Evolutionary conservation across 805 yeast genomes (phyloP), one percentile per base, ranked within the genome.

Genomic region (Yarrowia osloensis): DNA sequence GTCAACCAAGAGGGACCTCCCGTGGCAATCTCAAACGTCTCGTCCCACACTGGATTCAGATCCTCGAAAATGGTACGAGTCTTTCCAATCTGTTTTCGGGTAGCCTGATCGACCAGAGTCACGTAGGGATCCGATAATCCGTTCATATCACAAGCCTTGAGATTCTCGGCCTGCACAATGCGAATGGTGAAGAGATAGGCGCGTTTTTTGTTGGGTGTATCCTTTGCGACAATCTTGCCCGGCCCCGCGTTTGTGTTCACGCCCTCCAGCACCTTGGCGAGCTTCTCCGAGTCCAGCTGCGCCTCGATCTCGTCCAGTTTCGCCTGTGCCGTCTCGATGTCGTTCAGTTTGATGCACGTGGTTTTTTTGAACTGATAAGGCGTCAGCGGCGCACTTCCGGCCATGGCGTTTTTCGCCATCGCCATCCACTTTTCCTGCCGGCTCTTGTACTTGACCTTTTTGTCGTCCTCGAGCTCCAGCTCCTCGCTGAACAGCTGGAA

Each of bases 41-140:
- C 97, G 72, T 90, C 90, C 96, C 96, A 94, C 17, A 83, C 84
- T 0, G 98, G 97, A 71, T 86, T 86, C 37, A 83, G 77, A 4
- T 87, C 84, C 66, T 84, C 84, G 33, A 81, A 79, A 4, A 89
- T 79, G 0, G 87, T 83, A 71, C 90, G 81, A 0, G 98, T 93
- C 69, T 85, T 86, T 2, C 89, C 93, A 37, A 90, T 78, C 31
- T 86, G 85, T 63, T 78, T 81, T 42, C 84, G 80, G 2, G 81
- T 81, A 42, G 76, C 76, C 5, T 87, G 82, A 71, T 89, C 91
- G 6, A 84, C 80, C 17, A 91, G 73, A 0, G 90, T 84, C 1
- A 88, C 87, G 70, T 86, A 86, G 0, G 91, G 83, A 70, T 84
- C 86, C 7, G 85, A 77, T 4, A 78, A 69, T 0, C 87, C 84